Evolutionary conservation across 208 protist species (phyloP).

Genomic region (Trypanosomatidae sp.): DNA sequence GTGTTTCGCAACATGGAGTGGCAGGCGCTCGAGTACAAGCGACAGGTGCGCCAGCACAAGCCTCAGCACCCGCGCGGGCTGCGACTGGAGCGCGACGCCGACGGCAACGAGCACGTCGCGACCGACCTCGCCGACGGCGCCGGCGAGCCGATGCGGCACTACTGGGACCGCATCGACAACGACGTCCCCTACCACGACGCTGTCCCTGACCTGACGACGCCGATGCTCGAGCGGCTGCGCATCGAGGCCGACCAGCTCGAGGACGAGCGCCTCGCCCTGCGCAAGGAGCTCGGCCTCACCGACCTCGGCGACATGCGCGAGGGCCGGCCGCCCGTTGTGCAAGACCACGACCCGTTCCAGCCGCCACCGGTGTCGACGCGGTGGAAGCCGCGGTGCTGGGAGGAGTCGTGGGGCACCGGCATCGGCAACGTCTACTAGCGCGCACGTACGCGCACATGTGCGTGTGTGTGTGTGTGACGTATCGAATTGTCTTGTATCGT

Average conservation of each 20-base stretch:
- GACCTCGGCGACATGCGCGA: constrained; percentile 82
- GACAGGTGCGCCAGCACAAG: constrained; percentile 80
- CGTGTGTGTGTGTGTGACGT: background rate
- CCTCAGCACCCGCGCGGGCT: constrained; percentile 58
- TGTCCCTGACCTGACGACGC: constrained; percentile 73
- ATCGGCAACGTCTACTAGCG: constrained; percentile 22
- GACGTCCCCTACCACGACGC: constrained; percentile 83
- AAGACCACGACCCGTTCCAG: constrained; percentile 47
- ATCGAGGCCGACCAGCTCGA: constrained; percentile 73
- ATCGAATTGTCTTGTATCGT: background rate
- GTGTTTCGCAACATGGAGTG: constrained; percentile 85
- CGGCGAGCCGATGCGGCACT: constrained; percentile 69
- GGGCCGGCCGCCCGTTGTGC: constrained; percentile 51
- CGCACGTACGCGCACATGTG: too few species aligned
- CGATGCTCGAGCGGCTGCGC: constrained; percentile 68
- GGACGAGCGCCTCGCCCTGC: constrained; percentile 68
- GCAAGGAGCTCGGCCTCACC: constrained; percentile 73
- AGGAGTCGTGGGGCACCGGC: constrained; percentile 78
- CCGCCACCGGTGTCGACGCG: constrained; percentile 69
- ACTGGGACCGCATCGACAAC: constrained; percentile 82
- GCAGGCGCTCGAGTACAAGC: constrained; percentile 84
- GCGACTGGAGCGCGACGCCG: constrained; percentile 47
- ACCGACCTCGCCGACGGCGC: constrained; percentile 60
- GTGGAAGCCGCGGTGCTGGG: constrained; percentile 85
- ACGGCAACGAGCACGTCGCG: too few species aligned